Percentiles rank a stretch among this genome's conserved stretches.
These are phyloP conservation scores for Pseudozyma hubeiensis DNA, from an alignment of 1,284 basidiomycete species.

Conservation along the genomic window DNA sequence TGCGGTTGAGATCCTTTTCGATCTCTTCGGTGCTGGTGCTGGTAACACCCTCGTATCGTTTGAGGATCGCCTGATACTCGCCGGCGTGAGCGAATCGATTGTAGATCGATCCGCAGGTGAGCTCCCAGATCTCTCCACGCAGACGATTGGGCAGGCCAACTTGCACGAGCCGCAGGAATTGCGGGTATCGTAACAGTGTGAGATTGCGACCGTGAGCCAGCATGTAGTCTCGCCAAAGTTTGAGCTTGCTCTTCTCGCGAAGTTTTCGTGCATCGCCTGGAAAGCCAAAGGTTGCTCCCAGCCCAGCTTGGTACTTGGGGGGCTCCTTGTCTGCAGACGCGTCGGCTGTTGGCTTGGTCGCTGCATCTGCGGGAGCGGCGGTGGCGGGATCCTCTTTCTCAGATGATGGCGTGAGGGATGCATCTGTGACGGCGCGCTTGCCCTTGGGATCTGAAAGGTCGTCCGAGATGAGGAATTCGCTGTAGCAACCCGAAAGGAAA, in stretches of 20 bases:
- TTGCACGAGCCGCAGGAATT: constrained; percentile 94
- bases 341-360: constrained; percentile 9
- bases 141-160: constrained; percentile 95
- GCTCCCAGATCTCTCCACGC: constrained; percentile 98
- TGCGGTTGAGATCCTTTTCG: constrained; percentile 94
- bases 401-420: constrained; percentile 19
- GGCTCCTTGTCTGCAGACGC: constrained; percentile 31
- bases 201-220: constrained; percentile 84
- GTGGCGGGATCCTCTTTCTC: constrained; percentile 24
- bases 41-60: constrained; percentile 81
- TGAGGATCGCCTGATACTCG: constrained; percentile 82
- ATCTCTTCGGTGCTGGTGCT: constrained; percentile 97
- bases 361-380: constrained; percentile 16
- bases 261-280: constrained; percentile 68
- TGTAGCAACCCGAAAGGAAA: constrained; percentile 93
- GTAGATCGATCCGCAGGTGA: constrained; percentile 88
- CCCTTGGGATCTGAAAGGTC: constrained; percentile 70
- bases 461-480: constrained; percentile 81
- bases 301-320: constrained; percentile 54
- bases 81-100: constrained; percentile 89
- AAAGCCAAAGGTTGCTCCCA: constrained; percentile 66
- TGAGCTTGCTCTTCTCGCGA: constrained; percentile 95
- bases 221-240: constrained; percentile 89
- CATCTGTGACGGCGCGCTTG: constrained; percentile 45
- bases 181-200: constrained; percentile 92